Evolutionary conservation across 106 monocot species (phyloP).

Genomic region (Vanilla planifolia): DNA sequence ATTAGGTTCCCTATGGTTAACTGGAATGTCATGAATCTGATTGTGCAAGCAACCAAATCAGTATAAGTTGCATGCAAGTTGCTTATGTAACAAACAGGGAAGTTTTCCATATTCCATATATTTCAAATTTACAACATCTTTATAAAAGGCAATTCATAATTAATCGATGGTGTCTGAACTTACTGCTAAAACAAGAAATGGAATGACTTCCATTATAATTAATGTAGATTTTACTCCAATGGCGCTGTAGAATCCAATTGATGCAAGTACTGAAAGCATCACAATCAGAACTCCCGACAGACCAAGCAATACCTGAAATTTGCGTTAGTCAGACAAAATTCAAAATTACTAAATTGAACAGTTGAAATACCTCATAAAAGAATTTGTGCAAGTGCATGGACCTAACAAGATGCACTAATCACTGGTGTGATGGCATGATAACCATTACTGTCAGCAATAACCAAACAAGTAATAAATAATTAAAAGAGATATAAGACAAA

Average conservation of each 20-base stretch:
- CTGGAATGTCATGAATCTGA: background rate
- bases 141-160: background rate
- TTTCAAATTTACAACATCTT: background rate
- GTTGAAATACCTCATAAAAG: background rate
- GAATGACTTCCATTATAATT: conserved; percentile 99
- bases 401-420: background rate
- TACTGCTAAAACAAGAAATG: conserved; percentile 96
- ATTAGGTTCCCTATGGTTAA: background rate
- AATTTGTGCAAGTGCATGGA: background rate
- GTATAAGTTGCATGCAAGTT: conserved; percentile 7
- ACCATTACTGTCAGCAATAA: too few relatives aligned
- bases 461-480: too few relatives aligned
- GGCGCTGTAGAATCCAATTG: conserved; percentile 91
- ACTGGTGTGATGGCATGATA: too few relatives aligned
- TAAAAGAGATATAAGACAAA: too few relatives aligned
- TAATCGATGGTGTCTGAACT: conserved; percentile 25
- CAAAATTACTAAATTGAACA: background rate
- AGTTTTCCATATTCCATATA: background rate
- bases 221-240: conserved; percentile 94
- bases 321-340: conserved; percentile 1
- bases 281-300: conserved; percentile 86
- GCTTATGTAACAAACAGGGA: background rate
- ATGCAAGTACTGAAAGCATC: conserved; percentile 85
- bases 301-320: conserved; percentile 79
- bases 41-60: background rate